phyloP scores from a whole-genome alignment of 2,329 filamentous ascomycete species.

The Myriosclerotinia scirpicola region DNA sequence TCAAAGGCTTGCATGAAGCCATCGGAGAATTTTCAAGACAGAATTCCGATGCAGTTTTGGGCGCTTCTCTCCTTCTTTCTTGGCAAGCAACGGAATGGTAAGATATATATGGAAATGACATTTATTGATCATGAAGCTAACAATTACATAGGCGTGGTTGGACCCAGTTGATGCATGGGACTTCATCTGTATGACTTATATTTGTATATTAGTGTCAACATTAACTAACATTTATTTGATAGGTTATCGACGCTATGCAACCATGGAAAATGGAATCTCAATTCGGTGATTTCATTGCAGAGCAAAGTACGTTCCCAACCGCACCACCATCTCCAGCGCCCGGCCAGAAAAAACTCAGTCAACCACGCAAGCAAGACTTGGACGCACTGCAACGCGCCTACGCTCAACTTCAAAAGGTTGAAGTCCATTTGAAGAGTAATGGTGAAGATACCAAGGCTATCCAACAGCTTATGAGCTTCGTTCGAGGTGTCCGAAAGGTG shows the following conservation, averaged over 20 bases:
- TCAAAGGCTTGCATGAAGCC: constrained; percentile 85
- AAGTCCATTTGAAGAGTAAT: constrained; percentile 66
- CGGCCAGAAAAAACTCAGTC: constrained; percentile 57
- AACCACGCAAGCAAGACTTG: constrained; percentile 68
- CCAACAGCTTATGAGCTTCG: constrained; percentile 68
- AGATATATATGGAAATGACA: constrained; percentile 45
- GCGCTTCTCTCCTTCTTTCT: constrained; percentile 85
- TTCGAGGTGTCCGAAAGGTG: constrained; percentile 70
- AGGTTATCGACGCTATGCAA: constrained; percentile 91
- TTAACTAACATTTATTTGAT: constrained; percentile 38
- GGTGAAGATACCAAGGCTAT: constrained; percentile 69
- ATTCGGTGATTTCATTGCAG: constrained; percentile 77
- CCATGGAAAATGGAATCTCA: constrained; percentile 87
- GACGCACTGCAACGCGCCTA: constrained; percentile 66
- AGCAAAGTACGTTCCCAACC: constrained; percentile 72
- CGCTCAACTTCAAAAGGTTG: constrained; percentile 66
- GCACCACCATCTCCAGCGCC: constrained; percentile 62
- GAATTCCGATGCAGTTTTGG: constrained; percentile 88
- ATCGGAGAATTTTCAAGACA: constrained; percentile 81
- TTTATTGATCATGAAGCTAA: constrained; percentile 12
- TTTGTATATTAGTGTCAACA: constrained; percentile 18
- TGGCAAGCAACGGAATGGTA: constrained; percentile 98
- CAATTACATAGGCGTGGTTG: constrained; percentile 72
- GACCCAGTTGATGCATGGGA: constrained; percentile 89
- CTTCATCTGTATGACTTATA: constrained; percentile 68